phyloP scores from a whole-genome alignment of 495 filamentous ascomycete genomes.

The Penicillium maclennaniae region DNA sequence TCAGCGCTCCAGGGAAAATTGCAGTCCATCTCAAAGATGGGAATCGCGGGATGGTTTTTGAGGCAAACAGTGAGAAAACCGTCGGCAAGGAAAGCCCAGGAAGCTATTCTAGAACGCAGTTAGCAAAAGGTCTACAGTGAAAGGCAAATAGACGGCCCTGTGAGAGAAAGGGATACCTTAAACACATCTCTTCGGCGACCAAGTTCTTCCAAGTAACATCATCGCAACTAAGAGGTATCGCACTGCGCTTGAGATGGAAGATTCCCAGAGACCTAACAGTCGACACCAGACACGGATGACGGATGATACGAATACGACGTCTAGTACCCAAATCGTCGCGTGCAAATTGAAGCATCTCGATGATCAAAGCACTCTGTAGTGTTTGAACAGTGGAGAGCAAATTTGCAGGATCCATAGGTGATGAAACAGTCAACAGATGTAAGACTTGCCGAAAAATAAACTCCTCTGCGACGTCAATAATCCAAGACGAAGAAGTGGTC shows the following conservation, averaged over 20 bases:
- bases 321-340: conserved; percentile 31
- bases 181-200: conserved; percentile 34
- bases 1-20: conserved; percentile 35
- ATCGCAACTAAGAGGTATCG: conserved; percentile 15
- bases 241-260: conserved; percentile 25
- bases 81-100: conserved; percentile 37
- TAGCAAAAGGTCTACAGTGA: background rate
- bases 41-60: conserved; percentile 34
- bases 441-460: conserved; percentile 33
- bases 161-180: conserved; percentile 20
- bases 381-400: conserved; percentile 24
- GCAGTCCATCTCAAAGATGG: conserved; percentile 38
- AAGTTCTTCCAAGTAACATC: conserved; percentile 25
- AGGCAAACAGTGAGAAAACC: conserved; percentile 41
- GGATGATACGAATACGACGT: conserved; percentile 36
- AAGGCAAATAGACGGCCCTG: background rate
- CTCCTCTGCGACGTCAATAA: conserved; percentile 39
- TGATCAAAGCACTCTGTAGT: conserved; percentile 36
- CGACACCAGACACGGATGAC: conserved; percentile 37
- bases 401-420: conserved; percentile 8
- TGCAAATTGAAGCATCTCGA: conserved; percentile 41
- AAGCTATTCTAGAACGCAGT: conserved; percentile 23
- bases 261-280: conserved; percentile 32
- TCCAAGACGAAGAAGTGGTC: conserved; percentile 19
- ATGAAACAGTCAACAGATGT: conserved; percentile 14